A percentile compares a stretch with the other conserved stretches of the same genome.
phyloP scores from a whole-genome alignment of 345 rosid genomes.

The Balakata baccata region DNA sequence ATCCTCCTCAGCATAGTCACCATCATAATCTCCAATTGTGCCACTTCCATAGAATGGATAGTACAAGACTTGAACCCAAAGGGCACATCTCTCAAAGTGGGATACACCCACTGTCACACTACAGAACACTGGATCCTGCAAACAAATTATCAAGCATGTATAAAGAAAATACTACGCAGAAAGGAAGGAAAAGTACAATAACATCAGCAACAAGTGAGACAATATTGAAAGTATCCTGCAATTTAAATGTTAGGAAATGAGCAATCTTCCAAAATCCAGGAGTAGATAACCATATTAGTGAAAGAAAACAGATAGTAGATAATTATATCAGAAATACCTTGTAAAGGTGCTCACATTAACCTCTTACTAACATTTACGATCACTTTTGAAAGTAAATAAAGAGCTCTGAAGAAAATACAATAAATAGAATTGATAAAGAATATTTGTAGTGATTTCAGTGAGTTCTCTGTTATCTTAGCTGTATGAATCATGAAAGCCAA shows the following conservation, averaged over 20 bases:
- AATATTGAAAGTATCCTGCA: background rate
- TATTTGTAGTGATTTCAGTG: background rate
- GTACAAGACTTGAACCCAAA: conserved; percentile 95
- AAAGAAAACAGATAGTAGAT: background rate
- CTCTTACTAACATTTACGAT: background rate
- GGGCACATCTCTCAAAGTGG: conserved; percentile 90
- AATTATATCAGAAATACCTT: background rate
- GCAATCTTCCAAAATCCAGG: background rate
- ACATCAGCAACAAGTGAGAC: background rate
- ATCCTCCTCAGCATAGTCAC: conserved; percentile 86
- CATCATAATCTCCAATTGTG: conserved; percentile 72
- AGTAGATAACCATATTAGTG: too few relatives aligned
- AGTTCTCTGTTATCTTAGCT: background rate
- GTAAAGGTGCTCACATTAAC: background rate
- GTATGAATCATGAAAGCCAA: background rate
- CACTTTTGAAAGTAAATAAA: background rate
- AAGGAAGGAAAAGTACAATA: background rate
- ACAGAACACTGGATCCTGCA: conserved; percentile 82
- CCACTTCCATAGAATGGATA: conserved; percentile 94
- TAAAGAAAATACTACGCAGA: background rate
- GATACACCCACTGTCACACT: conserved; percentile 96
- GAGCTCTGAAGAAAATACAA: background rate
- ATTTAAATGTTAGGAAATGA: background rate
- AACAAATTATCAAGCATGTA: conserved; percentile 21
- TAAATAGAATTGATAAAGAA: background rate